Evolutionary conservation across 495 filamentous ascomycete genomes (phyloP).

Genomic region (Xylaria scruposa): DNA sequence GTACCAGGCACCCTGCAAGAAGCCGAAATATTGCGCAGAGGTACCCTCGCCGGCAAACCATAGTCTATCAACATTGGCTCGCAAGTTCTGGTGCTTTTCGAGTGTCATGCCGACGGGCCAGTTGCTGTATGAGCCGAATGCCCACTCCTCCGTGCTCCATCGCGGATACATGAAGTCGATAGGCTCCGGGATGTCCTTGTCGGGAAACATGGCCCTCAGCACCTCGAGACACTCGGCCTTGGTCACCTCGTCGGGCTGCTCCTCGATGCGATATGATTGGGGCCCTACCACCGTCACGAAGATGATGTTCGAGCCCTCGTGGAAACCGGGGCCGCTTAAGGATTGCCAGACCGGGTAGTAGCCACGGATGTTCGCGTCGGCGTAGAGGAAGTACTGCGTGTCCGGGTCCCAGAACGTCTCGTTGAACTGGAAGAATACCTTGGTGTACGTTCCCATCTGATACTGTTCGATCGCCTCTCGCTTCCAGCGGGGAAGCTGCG

Average conservation of each 20-base stretch:
- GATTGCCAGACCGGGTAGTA: slow-evolving; percentile 78
- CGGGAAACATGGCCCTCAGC: slow-evolving; percentile 70
- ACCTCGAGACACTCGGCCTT: slow-evolving; percentile 66
- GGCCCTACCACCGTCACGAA: slow-evolving; percentile 72
- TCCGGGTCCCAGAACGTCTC: slow-evolving; percentile 72
- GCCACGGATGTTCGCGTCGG: slow-evolving; percentile 65
- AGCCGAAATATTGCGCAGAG: slow-evolving; percentile 72
- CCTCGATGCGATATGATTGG: slow-evolving; percentile 69
- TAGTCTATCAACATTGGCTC: slow-evolving; percentile 68
- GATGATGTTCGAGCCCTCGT: slow-evolving; percentile 68
- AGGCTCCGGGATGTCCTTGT: slow-evolving; percentile 67
- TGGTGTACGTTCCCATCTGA: slow-evolving; percentile 79
- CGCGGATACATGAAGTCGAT: slow-evolving; percentile 73
- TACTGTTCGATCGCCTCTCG: slow-evolving; percentile 68
- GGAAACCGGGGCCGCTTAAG: slow-evolving; percentile 64
- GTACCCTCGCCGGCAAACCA: slow-evolving; percentile 79
- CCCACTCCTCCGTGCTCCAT: slow-evolving; percentile 70
- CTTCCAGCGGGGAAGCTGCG: slow-evolving; percentile 71
- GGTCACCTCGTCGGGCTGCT: slow-evolving; percentile 66
- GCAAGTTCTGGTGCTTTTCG: slow-evolving; percentile 74
- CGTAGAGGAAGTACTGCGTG: slow-evolving; percentile 76
- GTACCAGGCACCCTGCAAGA: slow-evolving; percentile 67
- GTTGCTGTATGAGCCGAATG: slow-evolving; percentile 75
- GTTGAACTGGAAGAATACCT: slow-evolving; percentile 78
- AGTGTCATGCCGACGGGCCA: slow-evolving; percentile 72